phyloP scores from a whole-genome alignment of 139 green algal genomes.

The Volvox africanus region DNA sequence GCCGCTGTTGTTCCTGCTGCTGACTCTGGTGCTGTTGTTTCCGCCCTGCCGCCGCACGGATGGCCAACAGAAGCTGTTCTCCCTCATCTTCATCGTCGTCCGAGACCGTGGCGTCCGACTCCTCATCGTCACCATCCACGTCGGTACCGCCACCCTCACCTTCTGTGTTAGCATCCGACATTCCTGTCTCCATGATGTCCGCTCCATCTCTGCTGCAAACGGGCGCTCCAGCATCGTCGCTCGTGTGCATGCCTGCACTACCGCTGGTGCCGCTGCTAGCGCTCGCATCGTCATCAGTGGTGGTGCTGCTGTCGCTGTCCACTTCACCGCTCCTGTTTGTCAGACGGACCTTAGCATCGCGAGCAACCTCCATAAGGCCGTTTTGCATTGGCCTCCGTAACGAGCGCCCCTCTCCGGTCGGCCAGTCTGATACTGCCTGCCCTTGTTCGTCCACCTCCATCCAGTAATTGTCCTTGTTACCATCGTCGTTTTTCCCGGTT shows the following conservation, averaged over 20 bases:
- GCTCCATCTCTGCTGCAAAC: not conserved
- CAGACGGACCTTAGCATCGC: not conserved
- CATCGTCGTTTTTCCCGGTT: not conserved
- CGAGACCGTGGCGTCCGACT: too few species aligned
- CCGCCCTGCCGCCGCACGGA: not conserved
- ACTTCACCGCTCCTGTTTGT: not conserved
- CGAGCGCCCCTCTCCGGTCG: not conserved
- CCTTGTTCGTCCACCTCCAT: not conserved
- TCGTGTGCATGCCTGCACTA: not conserved
- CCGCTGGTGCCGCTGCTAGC: not conserved
- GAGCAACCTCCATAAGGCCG: not conserved
- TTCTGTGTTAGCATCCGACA: not conserved
- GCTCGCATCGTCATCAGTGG: not conserved
- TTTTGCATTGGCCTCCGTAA: not conserved
- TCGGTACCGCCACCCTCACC: not conserved
- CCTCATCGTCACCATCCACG: not conserved
- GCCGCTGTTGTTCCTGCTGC: not conserved
- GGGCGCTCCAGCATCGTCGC: not conserved
- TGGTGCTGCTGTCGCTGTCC: not conserved
- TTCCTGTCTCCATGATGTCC: not conserved
- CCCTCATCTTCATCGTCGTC: not conserved
- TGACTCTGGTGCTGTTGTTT: not conserved
- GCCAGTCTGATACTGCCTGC: too few species aligned
- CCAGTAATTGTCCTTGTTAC: not conserved
- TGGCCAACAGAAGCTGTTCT: not conserved